Evolutionary conservation across 2,329 filamentous ascomycete species (phyloP).

Genomic region (Myriangium duriaei): DNA sequence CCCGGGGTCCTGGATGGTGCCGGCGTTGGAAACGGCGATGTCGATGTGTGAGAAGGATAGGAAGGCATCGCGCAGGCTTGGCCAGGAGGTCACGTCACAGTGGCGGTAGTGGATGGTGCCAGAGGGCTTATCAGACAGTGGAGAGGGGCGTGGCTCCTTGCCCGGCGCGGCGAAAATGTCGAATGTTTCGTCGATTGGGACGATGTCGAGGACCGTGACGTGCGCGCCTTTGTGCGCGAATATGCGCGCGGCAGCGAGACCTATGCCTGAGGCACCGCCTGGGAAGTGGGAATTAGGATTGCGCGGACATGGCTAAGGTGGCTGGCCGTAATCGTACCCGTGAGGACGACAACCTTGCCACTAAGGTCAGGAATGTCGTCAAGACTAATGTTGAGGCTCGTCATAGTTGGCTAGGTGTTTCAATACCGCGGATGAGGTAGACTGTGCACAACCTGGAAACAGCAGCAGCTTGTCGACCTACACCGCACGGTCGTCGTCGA

Average conservation of each 20-base stretch:
- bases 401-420: neutral
- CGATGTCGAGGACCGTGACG: slow-evolving; percentile 33
- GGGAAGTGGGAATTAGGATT: too few relatives aligned
- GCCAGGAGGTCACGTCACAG: slow-evolving; percentile 23
- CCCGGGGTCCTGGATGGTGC: slow-evolving; percentile 20
- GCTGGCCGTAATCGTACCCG: too few relatives aligned
- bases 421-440: too few relatives aligned
- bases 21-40: slow-evolving; percentile 26
- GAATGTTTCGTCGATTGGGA: neutral
- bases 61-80: slow-evolving; percentile 17
- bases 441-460: too few relatives aligned
- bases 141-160: neutral
- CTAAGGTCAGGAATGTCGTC: neutral
- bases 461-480: too few relatives aligned
- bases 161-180: neutral
- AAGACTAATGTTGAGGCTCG: neutral
- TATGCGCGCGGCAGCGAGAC: slow-evolving; percentile 25
- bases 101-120: slow-evolving; percentile 13
- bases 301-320: too few relatives aligned
- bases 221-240: slow-evolving; percentile 26
- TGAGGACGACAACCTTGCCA: neutral
- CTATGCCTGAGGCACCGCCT: slow-evolving; percentile 2
- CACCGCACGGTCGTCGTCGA: too few relatives aligned
- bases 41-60: slow-evolving; percentile 17
- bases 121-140: neutral